Percentiles rank a stretch among this genome's conserved stretches.
These are phyloP conservation scores for Lignosus rhinocerotis DNA, from an alignment of 1,284 basidiomycete genomes.

Conservation along the genomic window DNA sequence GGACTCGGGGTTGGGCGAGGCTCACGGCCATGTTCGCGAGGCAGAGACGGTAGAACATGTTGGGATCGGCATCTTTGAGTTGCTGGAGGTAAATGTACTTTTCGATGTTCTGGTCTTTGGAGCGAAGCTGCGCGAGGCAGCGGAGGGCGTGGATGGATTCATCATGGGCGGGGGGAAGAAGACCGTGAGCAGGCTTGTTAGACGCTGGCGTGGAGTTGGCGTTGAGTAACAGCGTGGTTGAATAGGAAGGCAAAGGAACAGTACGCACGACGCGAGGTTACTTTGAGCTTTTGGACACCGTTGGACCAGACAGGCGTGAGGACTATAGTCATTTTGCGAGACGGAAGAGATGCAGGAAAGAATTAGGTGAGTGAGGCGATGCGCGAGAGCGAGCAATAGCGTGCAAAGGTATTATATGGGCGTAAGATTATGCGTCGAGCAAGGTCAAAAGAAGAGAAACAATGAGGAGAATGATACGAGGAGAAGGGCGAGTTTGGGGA, in stretches of 20 bases:
- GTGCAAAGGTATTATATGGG: constrained; percentile 18
- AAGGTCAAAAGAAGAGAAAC: background rate
- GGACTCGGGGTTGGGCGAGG: background rate
- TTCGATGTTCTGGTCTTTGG: too few relatives aligned
- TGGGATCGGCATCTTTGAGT: constrained; percentile 70
- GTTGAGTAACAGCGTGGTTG: constrained; percentile 10
- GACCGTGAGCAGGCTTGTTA: constrained; percentile 49
- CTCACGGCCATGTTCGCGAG: constrained; percentile 61
- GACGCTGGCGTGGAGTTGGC: constrained; percentile 42
- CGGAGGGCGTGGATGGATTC: constrained; percentile 57
- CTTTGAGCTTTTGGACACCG: constrained; percentile 66
- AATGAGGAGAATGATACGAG: constrained; percentile 14
- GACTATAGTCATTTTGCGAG: constrained; percentile 55
- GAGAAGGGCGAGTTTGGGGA: constrained; percentile 5
- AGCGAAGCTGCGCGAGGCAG: constrained; percentile 54
- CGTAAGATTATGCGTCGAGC: constrained; percentile 9
- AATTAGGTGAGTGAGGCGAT: background rate
- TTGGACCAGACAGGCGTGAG: constrained; percentile 70
- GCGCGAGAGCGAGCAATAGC: constrained; percentile 10
- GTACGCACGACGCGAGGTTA: constrained; percentile 57
- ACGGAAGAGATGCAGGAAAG: constrained; percentile 1
- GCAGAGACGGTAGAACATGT: constrained; percentile 76
- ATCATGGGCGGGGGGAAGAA: constrained; percentile 64
- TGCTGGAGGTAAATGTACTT: constrained; percentile 43
- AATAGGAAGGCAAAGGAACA: background rate